Base-by-base conservation (phyloP, 805 yeast genomes). In the Candida patagonica region DNA sequence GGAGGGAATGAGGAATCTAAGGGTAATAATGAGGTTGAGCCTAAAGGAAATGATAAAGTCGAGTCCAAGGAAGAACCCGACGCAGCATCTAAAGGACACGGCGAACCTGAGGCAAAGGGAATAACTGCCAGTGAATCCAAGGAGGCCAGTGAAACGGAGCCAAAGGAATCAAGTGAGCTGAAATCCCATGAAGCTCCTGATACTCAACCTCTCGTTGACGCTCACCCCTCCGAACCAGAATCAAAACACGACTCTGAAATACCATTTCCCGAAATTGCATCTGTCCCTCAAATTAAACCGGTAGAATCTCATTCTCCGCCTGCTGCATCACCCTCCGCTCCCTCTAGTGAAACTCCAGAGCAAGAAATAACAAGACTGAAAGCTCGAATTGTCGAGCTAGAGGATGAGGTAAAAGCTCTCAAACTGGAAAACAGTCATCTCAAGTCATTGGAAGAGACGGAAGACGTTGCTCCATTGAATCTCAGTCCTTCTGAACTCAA, bases 321-420 rank as follows among this genome's bases (percentile, higher is more conserved):
- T n/a, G n/a, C n/a, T n/a, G n/a, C n/a, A n/a, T n/a, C n/a, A n/a
- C n/a, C n/a, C n/a, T n/a, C n/a, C n/a, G n/a, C n/a, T n/a, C n/a
- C n/a, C n/a, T n/a, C n/a, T n/a, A n/a, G n/a, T n/a, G n/a, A n/a
- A n/a, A 25, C 27, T 10, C n/a, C 27, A 25, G 27, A 25, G 27
- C 27, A 25, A 21, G 30, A 34, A 12, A 29, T 23, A 13, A 15
- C 15, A 10, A 15, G 12, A 9, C 31, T 35, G 13, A 19, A 37
- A 27, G 35, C 26, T 7, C 17, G 21, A 5, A 27, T 57, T 19
- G 59, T 63, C 38, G 55, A 56, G 4, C 44, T 56, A n/a, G 48
- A 56, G 40, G 49, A 55, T 6, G 47, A 50, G 30, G 42, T 56
- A 13, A 32, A 32, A 5, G 16, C 17, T 30, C 32, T 42, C 21